phyloP scores from a whole-genome alignment of 148 eudicot species.

The Cornus florida region DNA sequence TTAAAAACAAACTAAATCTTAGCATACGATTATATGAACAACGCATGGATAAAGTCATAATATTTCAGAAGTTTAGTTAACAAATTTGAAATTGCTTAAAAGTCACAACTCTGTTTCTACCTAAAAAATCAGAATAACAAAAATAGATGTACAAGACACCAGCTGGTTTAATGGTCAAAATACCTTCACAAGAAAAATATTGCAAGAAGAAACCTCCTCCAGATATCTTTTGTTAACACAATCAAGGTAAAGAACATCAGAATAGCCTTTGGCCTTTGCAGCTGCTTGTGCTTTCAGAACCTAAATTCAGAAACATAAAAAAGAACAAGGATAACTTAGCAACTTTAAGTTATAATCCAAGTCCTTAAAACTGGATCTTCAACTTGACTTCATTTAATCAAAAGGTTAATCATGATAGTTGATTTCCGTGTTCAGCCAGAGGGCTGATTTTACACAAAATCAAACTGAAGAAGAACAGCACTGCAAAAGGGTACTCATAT shows the following conservation, averaged over 20 bases:
- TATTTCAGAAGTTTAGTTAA: neutral
- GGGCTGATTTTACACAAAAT: neutral
- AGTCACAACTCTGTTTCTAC: neutral
- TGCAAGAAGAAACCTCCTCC: constrained; percentile 97
- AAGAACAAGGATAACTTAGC: neutral
- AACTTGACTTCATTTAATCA: neutral
- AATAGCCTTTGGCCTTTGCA: constrained; percentile 89
- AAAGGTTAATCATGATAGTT: neutral
- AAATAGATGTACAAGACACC: neutral
- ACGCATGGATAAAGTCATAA: neutral
- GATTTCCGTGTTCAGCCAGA: neutral
- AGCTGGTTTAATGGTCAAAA: constrained; percentile 15
- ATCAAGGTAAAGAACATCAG: constrained; percentile 93
- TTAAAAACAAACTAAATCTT: neutral
- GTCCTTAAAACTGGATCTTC: neutral
- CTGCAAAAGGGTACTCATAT: too few species aligned
- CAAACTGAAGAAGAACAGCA: too few species aligned
- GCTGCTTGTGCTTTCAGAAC: constrained; percentile 84
- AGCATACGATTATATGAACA: neutral
- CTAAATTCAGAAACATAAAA: constrained; percentile 29
- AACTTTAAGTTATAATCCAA: neutral
- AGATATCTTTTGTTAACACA: constrained; percentile 80
- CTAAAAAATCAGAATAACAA: neutral
- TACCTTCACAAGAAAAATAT: constrained; percentile 94
- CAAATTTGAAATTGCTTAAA: neutral